Conservation (phyloP, 345 rosid genomes). For the Schrenkiella parvula region DNA sequence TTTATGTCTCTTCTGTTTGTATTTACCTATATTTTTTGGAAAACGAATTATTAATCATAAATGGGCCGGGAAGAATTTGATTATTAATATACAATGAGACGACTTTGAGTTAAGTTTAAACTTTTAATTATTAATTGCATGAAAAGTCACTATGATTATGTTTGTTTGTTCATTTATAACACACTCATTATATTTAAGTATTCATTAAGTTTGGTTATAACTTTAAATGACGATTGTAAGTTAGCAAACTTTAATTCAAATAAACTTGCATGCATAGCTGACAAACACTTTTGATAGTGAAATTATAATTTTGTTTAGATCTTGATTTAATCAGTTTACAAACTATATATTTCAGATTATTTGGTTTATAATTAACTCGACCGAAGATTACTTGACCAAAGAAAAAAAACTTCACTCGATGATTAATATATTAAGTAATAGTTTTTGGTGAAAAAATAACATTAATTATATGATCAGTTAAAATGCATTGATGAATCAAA, state of each 20-base stretch:
- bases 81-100: slow-evolving; percentile 8
- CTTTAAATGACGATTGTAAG: background rate
- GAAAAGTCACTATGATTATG: slow-evolving; percentile 31
- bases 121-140: slow-evolving; percentile 29
- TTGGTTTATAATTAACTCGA: no score
- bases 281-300: background rate
- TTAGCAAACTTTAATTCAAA: slow-evolving; percentile 27
- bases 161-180: slow-evolving; percentile 9
- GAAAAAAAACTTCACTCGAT: no score
- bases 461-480: background rate
- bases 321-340: no score
- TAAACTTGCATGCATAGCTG: background rate
- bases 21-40: background rate
- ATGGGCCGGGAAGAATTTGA: background rate
- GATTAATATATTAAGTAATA: background rate
- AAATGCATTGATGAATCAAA: background rate
- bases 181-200: background rate
- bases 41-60: background rate
- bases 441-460: background rate
- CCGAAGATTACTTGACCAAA: no score
- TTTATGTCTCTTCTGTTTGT: slow-evolving; percentile 16
- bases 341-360: no score
- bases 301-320: background rate
- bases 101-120: slow-evolving; percentile 32
- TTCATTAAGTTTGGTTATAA: background rate